phyloP scores from a whole-genome alignment of 2,329 filamentous ascomycete genomes.

The Epichloe hybrida region DNA sequence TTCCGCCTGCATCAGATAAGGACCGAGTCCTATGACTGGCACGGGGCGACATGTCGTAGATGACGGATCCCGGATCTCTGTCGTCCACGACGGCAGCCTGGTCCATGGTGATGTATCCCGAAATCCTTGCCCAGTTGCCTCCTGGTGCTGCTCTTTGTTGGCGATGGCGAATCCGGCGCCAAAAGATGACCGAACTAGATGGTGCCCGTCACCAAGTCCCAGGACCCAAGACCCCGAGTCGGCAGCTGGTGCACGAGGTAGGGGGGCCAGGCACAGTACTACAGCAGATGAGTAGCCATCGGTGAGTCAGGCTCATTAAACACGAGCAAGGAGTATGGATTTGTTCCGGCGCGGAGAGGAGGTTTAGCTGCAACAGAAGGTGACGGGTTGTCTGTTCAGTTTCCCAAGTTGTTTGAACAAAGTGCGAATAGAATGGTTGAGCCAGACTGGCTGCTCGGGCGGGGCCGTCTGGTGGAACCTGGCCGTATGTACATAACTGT shows the following conservation, averaged over 20 bases:
- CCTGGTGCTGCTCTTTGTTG: not conserved
- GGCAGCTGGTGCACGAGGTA: not conserved
- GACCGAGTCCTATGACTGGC: constrained; percentile 40
- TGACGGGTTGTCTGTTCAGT: no score
- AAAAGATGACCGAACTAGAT: not conserved
- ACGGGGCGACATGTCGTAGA: constrained; percentile 24
- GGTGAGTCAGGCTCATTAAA: not conserved
- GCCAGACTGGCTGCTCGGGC: no score
- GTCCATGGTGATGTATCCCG: constrained; percentile 10
- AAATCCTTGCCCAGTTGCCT: not conserved
- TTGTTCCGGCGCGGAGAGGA: no score
- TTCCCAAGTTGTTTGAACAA: no score
- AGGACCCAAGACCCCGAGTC: not conserved
- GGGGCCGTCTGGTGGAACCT: no score
- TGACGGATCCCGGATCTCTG: constrained; percentile 5
- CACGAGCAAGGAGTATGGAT: no score
- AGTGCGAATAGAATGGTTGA: no score
- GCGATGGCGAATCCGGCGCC: not conserved
- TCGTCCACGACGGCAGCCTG: constrained; percentile 23
- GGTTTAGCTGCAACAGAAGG: no score
- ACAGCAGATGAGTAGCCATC: not conserved
- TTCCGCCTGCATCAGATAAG: constrained; percentile 48
- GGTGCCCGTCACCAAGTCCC: not conserved
- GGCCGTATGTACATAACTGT: no score
- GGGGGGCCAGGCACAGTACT: not conserved